A percentile compares a stretch with the other conserved stretches of the same genome.
phyloP scores from a whole-genome alignment of 140 eudicot genomes.

The Flaveria floridana region DNA sequence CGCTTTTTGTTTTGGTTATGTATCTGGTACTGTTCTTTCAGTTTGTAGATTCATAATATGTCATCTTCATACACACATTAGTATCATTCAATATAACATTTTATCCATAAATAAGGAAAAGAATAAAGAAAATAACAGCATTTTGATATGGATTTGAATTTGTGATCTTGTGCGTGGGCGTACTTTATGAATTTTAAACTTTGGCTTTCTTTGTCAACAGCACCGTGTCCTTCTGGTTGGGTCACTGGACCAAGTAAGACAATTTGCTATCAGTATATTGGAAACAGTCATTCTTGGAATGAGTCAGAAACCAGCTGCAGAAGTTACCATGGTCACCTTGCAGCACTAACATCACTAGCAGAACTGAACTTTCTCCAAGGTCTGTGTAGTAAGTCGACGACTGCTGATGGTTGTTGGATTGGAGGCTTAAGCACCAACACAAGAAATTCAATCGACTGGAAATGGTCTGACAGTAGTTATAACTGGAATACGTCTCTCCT shows the following conservation, averaged over 20 bases:
- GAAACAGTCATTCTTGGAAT: conserved; percentile 56
- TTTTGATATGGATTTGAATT: conserved; percentile 8
- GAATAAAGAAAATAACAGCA: conserved; percentile 1
- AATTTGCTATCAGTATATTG: conserved; percentile 46
- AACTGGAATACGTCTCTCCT: conserved; percentile 50
- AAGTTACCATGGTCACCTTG: conserved; percentile 59
- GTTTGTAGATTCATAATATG: not conserved
- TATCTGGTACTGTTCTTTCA: not conserved
- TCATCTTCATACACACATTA: conserved; percentile 6
- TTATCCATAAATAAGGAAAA: not conserved
- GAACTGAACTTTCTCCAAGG: conserved; percentile 53
- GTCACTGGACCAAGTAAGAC: conserved; percentile 42
- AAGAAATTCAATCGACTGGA: conserved; percentile 45
- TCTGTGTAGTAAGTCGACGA: conserved; percentile 40
- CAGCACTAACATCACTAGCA: conserved; percentile 54
- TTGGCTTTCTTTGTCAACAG: conserved; percentile 41
- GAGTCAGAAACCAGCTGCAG: conserved; percentile 69
- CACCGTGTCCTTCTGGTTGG: conserved; percentile 71
- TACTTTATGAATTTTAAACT: conserved; percentile 5
- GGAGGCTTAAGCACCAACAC: conserved; percentile 57
- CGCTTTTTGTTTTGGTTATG: not conserved
- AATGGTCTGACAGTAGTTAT: conserved; percentile 69
- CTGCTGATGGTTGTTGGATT: conserved; percentile 64
- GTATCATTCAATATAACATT: not conserved
- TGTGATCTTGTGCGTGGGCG: conserved; percentile 8